Evolutionary conservation across 2,329 filamentous ascomycete species (phyloP).

Genomic region (Plectosphaerella plurivora): DNA sequence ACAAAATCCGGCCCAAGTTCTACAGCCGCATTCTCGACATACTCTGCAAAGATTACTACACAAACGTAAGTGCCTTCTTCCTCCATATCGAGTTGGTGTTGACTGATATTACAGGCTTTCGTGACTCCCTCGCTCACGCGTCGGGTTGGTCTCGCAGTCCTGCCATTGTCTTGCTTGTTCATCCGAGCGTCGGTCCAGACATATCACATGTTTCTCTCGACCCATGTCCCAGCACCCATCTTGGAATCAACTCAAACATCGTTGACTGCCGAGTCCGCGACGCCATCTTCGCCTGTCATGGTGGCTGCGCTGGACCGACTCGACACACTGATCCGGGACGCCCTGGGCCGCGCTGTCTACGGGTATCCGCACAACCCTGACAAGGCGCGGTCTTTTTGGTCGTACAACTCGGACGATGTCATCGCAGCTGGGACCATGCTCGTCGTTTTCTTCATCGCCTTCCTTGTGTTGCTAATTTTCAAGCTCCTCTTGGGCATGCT

Average conservation of each 20-base stretch:
- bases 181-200: slow-evolving; percentile 92
- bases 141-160: slow-evolving; percentile 82
- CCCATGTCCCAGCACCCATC: slow-evolving; percentile 72
- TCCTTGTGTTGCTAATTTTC: slow-evolving; percentile 76
- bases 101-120: slow-evolving; percentile 60
- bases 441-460: slow-evolving; percentile 78
- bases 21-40: slow-evolving; percentile 91
- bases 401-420: slow-evolving; percentile 65
- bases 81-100: neutral
- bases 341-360: slow-evolving; percentile 70
- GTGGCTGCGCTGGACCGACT: slow-evolving; percentile 75
- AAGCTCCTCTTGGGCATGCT: slow-evolving; percentile 88
- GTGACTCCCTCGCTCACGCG: slow-evolving; percentile 85
- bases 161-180: slow-evolving; percentile 91
- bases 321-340: slow-evolving; percentile 71
- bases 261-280: slow-evolving; percentile 57
- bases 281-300: slow-evolving; percentile 66
- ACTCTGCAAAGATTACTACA: slow-evolving; percentile 96
- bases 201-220: slow-evolving; percentile 96
- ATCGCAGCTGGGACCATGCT: slow-evolving; percentile 79
- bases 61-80: slow-evolving; percentile 58
- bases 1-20: slow-evolving; percentile 87
- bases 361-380: slow-evolving; percentile 42
- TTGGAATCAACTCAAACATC: slow-evolving; percentile 62
- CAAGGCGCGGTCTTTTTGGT: slow-evolving; percentile 37